Percentiles rank a stretch among this genome's conserved stretches.
Evolutionary conservation across 2,329 filamentous ascomycete species (phyloP).

Genomic region (Cytospora paraplurivora): DNA sequence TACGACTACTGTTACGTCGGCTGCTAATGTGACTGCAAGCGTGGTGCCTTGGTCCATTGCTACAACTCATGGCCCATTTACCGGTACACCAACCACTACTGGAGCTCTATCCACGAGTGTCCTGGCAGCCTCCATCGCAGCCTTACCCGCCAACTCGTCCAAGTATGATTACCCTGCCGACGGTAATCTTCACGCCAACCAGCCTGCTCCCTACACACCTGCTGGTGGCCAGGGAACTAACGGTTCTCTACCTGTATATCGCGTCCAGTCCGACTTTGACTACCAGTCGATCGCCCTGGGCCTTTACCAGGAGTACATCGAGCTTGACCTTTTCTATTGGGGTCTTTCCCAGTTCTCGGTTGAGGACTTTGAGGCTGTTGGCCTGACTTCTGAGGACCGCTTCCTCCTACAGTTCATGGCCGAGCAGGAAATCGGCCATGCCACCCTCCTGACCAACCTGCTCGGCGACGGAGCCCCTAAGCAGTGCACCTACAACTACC

Average conservation of each 20-base stretch:
- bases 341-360: constrained; percentile 70
- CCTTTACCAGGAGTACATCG: constrained; percentile 82
- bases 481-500: constrained; percentile 83
- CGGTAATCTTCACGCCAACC: constrained; percentile 65
- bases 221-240: constrained; percentile 76
- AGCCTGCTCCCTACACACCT: constrained; percentile 73
- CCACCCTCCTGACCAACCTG: constrained; percentile 76
- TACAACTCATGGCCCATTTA: constrained; percentile 70
- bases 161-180: constrained; percentile 72
- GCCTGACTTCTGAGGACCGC: constrained; percentile 69
- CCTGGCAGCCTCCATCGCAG: constrained; percentile 58
- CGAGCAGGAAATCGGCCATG: constrained; percentile 75
- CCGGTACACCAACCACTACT: constrained; percentile 65
- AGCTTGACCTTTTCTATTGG: constrained; percentile 80
- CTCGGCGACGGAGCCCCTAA: constrained; percentile 69
- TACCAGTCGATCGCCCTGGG: constrained; percentile 75
- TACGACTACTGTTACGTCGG: constrained; percentile 40
- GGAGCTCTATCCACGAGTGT: constrained; percentile 66
- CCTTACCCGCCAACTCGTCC: constrained; percentile 58
- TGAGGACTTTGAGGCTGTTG: constrained; percentile 68
- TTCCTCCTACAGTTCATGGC: constrained; percentile 75
- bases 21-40: constrained; percentile 34
- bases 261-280: constrained; percentile 79
- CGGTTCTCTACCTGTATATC: constrained; percentile 73
- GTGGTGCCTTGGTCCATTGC: constrained; percentile 52